These are phyloP conservation scores for Neurospora sp. DNA, from an alignment of 495 filamentous ascomycete species.

Conservation along the genomic window DNA sequence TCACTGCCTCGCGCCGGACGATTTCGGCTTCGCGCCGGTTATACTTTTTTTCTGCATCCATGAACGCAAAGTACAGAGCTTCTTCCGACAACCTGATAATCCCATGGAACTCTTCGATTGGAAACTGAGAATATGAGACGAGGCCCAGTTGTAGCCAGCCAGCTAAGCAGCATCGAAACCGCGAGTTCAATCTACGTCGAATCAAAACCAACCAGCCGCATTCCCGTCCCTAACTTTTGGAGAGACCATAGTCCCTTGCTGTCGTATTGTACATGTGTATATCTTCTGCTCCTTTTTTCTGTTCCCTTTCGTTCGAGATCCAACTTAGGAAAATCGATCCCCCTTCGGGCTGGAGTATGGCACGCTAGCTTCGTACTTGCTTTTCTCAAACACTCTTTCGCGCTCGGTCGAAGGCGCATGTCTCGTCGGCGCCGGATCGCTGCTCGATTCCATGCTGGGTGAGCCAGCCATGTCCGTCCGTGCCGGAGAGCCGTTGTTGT, in stretches of 20 bases:
- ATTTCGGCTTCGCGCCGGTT: neutral
- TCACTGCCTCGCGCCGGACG: neutral
- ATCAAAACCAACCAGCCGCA: neutral
- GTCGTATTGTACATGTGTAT: neutral
- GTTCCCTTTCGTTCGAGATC: neutral
- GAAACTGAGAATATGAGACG: neutral
- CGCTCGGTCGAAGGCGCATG: constrained; percentile 68
- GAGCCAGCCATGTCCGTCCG: constrained; percentile 53
- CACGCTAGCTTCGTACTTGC: constrained; percentile 70
- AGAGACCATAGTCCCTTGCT: neutral
- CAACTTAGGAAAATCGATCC: constrained; percentile 58
- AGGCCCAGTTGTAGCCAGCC: neutral
- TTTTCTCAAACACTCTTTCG: constrained; percentile 62
- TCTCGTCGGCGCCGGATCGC: constrained; percentile 77
- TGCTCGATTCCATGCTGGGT: constrained; percentile 67
- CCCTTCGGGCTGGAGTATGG: constrained; percentile 69
- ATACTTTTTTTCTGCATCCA: neutral
- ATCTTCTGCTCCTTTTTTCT: neutral
- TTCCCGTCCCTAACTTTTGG: neutral
- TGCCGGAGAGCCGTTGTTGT: constrained; percentile 28
- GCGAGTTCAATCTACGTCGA: neutral
- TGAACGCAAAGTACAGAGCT: neutral
- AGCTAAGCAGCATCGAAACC: neutral
- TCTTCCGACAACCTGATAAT: neutral
- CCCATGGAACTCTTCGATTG: neutral